These are phyloP conservation scores for Strigomonas galati DNA, from an alignment of 208 protist genomes.

Conservation along the genomic window DNA sequence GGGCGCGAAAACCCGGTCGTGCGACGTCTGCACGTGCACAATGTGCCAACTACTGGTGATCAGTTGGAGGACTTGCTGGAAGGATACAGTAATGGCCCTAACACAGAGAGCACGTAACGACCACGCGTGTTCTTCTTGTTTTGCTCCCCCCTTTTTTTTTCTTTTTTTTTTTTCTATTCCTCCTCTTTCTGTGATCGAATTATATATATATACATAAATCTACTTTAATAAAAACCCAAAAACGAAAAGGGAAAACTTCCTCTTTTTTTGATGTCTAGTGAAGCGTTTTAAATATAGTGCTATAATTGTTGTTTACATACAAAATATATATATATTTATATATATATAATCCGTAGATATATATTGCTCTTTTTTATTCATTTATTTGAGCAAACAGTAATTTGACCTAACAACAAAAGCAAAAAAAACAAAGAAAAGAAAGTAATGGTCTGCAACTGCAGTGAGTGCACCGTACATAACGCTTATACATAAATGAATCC, in stretches of 20 bases:
- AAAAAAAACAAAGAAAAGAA: background rate
- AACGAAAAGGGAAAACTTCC: too few species aligned
- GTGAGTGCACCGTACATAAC: too few species aligned
- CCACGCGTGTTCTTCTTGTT: conserved; percentile 7
- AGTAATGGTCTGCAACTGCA: too few species aligned
- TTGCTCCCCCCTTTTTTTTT: conserved; percentile 8
- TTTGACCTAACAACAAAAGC: background rate
- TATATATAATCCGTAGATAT: background rate
- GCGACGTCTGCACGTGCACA: conserved; percentile 37
- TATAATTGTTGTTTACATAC: background rate
- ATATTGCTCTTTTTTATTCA: conserved; percentile 9
- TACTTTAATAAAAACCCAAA: too few species aligned
- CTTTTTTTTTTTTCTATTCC: conserved; percentile 11
- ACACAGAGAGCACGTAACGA: background rate
- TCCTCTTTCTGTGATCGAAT: background rate
- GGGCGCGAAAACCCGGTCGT: conserved; percentile 55
- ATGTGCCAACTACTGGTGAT: conserved; percentile 70
- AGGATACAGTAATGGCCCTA: conserved; percentile 8
- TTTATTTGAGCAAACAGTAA: background rate
- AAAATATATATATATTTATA: background rate
- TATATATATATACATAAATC: conserved; percentile 7
- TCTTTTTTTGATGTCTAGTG: too few species aligned
- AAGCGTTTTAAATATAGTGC: background rate
- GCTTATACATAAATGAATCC: too few species aligned
- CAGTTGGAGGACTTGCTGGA: conserved; percentile 80